Percentiles rank a stretch among this genome's conserved stretches.
phyloP scores from a whole-genome alignment of 1,284 basidiomycete species.

The Cryptococcus wingfieldii region DNA sequence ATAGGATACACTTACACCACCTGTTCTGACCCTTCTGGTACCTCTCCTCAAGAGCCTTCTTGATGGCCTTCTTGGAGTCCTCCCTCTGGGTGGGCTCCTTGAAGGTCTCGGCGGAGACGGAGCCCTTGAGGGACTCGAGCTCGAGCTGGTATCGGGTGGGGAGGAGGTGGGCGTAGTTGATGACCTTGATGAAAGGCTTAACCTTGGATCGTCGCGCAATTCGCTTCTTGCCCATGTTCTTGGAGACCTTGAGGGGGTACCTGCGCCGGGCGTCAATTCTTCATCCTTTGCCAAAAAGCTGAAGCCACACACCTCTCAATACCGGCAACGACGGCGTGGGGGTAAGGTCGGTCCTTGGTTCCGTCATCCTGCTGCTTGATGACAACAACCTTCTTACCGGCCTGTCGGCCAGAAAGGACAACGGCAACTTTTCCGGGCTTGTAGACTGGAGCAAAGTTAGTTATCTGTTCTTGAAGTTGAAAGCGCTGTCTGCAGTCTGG shows the following conservation, averaged over 20 bases:
- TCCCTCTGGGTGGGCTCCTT: slow-evolving; percentile 90
- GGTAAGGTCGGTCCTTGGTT: slow-evolving; percentile 82
- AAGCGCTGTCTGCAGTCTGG: not conserved
- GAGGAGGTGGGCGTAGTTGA: slow-evolving; percentile 97
- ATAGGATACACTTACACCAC: slow-evolving; percentile 59
- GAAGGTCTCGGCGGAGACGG: slow-evolving; percentile 79
- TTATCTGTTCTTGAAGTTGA: not conserved
- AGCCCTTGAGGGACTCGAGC: slow-evolving; percentile 84
- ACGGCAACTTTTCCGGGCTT: slow-evolving; percentile 99
- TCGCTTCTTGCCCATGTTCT: slow-evolving; percentile 94
- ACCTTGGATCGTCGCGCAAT: slow-evolving; percentile 84
- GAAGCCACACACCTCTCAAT: slow-evolving; percentile 60
- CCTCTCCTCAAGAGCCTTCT: slow-evolving; percentile 90
- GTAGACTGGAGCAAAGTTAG: slow-evolving; percentile 61
- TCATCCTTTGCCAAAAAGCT: no score
- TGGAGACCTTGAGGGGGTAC: slow-evolving; percentile 93
- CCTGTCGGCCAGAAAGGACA: slow-evolving; percentile 93
- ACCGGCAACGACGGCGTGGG: slow-evolving; percentile 92
- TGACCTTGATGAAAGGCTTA: slow-evolving; percentile 97
- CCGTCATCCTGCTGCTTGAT: slow-evolving; percentile 92
- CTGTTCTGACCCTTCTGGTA: slow-evolving; percentile 88
- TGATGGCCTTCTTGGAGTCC: slow-evolving; percentile 90
- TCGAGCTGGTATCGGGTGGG: slow-evolving; percentile 95
- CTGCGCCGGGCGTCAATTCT: slow-evolving; percentile 38
- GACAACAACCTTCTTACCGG: slow-evolving; percentile 95